Conservation (phyloP, 108 stramenopile species). For the Cyclotella distinguenda region DNA sequence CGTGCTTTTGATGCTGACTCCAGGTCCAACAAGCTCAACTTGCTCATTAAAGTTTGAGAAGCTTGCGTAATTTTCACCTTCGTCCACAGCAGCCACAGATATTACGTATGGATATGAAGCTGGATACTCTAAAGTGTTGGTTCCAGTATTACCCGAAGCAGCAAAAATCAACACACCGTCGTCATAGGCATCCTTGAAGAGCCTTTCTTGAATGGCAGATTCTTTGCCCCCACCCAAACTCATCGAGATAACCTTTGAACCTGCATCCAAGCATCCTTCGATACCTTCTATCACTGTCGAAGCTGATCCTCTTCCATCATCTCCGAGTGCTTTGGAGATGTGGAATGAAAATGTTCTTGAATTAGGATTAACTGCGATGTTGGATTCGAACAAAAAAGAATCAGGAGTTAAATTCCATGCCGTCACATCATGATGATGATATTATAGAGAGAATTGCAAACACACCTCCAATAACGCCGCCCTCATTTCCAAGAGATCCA, state of each 20-base stretch:
- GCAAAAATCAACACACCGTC: constrained; percentile 57
- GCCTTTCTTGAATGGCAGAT: not conserved
- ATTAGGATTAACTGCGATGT: constrained; percentile 13
- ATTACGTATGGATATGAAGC: constrained; percentile 52
- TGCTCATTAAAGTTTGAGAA: constrained; percentile 44
- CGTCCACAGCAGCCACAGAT: constrained; percentile 45
- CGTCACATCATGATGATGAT: too few species aligned
- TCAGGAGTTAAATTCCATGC: not conserved
- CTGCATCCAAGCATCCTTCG: constrained; percentile 41
- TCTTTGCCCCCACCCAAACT: constrained; percentile 47
- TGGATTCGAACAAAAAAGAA: not conserved
- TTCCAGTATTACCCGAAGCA: constrained; percentile 62
- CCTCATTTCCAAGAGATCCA: constrained; percentile 39
- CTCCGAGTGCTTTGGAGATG: constrained; percentile 43
- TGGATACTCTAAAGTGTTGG: constrained; percentile 40
- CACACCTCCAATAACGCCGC: constrained; percentile 18
- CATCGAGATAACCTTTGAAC: constrained; percentile 56
- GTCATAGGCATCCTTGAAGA: constrained; percentile 25
- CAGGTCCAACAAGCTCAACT: constrained; percentile 62
- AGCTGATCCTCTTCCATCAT: constrained; percentile 38
- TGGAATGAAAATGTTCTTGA: constrained; percentile 27
- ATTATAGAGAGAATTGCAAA: not conserved
- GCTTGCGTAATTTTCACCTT: constrained; percentile 5
- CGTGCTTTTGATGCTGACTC: constrained; percentile 33
- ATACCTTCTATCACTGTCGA: constrained; percentile 43